These are phyloP conservation scores for Spathaspora boniae DNA, from an alignment of 805 yeast species.

Conservation along the genomic window DNA sequence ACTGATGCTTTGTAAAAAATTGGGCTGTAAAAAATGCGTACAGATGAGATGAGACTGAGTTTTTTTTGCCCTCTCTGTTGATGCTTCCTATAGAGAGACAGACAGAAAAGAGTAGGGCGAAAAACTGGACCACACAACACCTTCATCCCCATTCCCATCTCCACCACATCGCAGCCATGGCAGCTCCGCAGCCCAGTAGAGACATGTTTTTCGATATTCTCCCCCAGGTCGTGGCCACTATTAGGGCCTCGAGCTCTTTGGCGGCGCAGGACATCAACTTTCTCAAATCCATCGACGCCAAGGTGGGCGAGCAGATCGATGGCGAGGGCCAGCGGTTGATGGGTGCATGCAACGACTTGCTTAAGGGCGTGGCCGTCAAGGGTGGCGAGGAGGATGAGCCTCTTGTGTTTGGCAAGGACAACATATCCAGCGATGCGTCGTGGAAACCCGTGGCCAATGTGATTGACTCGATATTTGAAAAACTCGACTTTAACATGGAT, in stretches of 20 bases:
- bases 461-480: conserved; percentile 72
- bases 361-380: conserved; percentile 16
- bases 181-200: conserved; percentile 1
- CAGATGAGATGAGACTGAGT: too few relatives aligned
- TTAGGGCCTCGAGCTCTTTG: conserved; percentile 65
- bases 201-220: conserved; percentile 19
- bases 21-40: too few relatives aligned
- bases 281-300: conserved; percentile 57
- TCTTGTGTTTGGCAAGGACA: conserved; percentile 40
- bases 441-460: conserved; percentile 65
- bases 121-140: not conserved
- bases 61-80: too few relatives aligned
- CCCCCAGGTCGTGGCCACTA: conserved; percentile 51
- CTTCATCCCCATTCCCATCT: not conserved
- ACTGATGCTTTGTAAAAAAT: too few relatives aligned
- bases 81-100: too few relatives aligned
- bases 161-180: conserved; percentile 2
- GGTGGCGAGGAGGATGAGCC: conserved; percentile 14
- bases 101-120: too few relatives aligned
- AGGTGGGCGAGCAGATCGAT: conserved; percentile 38
- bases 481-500: conserved; percentile 68
- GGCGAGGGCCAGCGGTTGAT: conserved; percentile 41
- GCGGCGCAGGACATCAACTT: conserved; percentile 82
- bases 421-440: conserved; percentile 35
- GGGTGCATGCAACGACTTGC: conserved; percentile 43